These are phyloP conservation scores for Candida sp. DNA, from an alignment of 1,139 yeast genomes.

Conservation along the genomic window DNA sequence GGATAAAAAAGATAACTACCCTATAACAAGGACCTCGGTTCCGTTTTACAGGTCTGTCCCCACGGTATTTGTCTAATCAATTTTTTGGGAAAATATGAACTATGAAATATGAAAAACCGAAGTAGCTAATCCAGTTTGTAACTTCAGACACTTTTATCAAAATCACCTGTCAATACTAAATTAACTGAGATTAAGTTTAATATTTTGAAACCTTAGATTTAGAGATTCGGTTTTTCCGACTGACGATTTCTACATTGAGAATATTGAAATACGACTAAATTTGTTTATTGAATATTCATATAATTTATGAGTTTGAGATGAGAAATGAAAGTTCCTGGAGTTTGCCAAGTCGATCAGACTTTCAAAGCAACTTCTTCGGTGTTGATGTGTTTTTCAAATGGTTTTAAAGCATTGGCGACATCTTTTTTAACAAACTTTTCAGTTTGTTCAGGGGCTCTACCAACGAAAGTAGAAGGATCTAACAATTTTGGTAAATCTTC, in stretches of 20 bases:
- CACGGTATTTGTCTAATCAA: no score
- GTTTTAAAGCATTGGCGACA: slow-evolving; percentile 78
- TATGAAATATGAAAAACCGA: no score
- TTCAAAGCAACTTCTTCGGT: slow-evolving; percentile 56
- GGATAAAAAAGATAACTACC: no score
- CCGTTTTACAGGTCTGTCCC: no score
- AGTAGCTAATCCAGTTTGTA: no score
- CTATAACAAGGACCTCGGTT: no score
- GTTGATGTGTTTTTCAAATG: slow-evolving; percentile 59
- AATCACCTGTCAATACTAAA: no score
- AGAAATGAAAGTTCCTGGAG: not conserved
- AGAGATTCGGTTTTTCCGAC: not conserved
- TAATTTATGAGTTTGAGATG: not conserved
- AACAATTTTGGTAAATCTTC: slow-evolving; percentile 71
- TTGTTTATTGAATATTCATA: not conserved
- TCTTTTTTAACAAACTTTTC: slow-evolving; percentile 86
- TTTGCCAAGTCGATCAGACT: slow-evolving; percentile 18
- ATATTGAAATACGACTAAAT: not conserved
- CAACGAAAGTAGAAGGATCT: slow-evolving; percentile 93
- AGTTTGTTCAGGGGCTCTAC: slow-evolving; percentile 98
- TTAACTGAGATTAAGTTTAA: no score
- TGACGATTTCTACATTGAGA: not conserved
- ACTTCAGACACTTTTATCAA: no score
- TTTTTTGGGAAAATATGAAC: no score
- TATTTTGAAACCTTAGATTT: not conserved